Conservation (phyloP, 495 filamentous ascomycete species). For the Aspergillus asperescens region DNA sequence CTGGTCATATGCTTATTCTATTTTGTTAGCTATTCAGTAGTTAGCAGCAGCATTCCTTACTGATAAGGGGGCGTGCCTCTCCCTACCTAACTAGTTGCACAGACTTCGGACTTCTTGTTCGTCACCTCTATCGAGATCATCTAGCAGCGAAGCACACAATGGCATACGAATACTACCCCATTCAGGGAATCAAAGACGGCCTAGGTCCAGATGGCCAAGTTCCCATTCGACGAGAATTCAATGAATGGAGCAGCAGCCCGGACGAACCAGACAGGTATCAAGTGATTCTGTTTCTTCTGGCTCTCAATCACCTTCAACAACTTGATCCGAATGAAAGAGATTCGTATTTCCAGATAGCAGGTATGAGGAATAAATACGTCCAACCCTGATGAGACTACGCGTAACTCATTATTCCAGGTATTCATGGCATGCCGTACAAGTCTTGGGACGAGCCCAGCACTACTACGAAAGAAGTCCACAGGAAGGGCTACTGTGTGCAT, state of each 20-base stretch:
- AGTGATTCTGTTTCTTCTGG: neutral
- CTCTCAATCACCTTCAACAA: neutral
- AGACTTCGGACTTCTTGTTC: neutral
- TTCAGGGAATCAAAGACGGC: neutral
- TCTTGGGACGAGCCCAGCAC: neutral
- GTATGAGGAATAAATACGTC: neutral
- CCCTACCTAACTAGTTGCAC: too few relatives aligned
- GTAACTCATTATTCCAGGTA: neutral
- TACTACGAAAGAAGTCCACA: neutral
- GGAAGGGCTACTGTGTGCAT: neutral
- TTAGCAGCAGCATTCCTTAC: too few relatives aligned
- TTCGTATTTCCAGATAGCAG: neutral
- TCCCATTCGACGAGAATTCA: neutral
- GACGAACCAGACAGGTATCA: neutral
- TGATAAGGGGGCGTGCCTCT: too few relatives aligned
- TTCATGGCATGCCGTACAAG: neutral
- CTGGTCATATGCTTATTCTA: too few relatives aligned
- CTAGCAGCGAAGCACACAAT: neutral
- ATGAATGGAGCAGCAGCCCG: neutral
- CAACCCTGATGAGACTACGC: too few relatives aligned
- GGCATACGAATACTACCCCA: neutral
- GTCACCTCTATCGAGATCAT: neutral
- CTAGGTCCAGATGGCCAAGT: neutral
- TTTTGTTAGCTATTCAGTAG: too few relatives aligned
- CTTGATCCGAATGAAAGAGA: neutral